These are phyloP conservation scores for Aspergillus bombycis DNA, from an alignment of 2,329 filamentous ascomycete species.

Conservation along the genomic window DNA sequence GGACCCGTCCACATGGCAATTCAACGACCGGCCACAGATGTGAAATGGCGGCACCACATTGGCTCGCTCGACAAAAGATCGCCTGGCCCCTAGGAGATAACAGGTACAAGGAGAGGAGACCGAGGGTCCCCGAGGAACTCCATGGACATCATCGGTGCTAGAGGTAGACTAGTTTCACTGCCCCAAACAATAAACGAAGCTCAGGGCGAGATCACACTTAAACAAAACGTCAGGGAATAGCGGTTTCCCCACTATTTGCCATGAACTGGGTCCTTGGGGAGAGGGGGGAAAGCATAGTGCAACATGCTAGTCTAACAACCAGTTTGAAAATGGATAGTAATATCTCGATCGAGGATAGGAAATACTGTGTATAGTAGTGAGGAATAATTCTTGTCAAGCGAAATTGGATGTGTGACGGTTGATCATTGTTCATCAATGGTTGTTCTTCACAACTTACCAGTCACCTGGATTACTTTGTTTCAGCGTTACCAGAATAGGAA, in stretches of 20 bases:
- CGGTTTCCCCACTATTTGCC: neutral
- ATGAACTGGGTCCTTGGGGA: neutral
- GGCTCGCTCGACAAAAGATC: neutral
- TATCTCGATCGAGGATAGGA: neutral
- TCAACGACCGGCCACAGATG: conserved; percentile 14
- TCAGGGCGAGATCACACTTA: neutral
- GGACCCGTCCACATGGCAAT: conserved; percentile 29
- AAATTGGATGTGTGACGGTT: neutral
- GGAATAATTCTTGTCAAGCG: neutral
- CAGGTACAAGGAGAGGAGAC: neutral
- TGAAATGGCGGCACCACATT: conserved; percentile 15
- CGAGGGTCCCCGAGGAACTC: conserved; percentile 1
- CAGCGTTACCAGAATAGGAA: neutral
- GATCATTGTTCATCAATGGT: neutral
- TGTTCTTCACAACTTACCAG: conserved; percentile 10
- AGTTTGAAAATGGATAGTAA: neutral
- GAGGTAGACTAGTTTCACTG: neutral
- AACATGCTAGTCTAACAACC: neutral
- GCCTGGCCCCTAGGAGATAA: neutral
- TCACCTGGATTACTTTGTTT: conserved; percentile 6
- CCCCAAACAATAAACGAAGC: neutral
- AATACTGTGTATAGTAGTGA: neutral
- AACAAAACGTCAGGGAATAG: neutral
- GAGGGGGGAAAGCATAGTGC: neutral
- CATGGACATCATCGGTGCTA: neutral